These are phyloP conservation scores for Alternaria consortialis DNA, from an alignment of 2,329 filamentous ascomycete genomes.

Conservation along the genomic window DNA sequence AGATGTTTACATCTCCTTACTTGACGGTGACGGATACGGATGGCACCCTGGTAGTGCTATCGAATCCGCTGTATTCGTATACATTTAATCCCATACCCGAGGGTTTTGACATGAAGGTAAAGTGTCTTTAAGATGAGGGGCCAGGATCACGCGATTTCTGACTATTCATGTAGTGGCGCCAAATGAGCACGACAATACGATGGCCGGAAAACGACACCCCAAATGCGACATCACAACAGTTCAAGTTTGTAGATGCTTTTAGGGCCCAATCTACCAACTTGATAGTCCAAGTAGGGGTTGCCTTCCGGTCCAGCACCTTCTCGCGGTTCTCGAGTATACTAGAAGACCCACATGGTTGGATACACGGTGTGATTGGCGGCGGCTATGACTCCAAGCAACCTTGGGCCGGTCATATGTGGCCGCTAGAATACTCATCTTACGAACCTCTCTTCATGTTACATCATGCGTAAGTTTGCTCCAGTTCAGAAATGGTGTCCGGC, in stretches of 20 bases:
- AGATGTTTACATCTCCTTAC: conserved; percentile 31
- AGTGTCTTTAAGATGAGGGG: background rate
- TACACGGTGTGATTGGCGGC: conserved; percentile 58
- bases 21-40: conserved; percentile 28
- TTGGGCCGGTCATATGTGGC: conserved; percentile 72
- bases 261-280: conserved; percentile 39
- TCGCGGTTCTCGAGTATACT: conserved; percentile 48
- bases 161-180: conserved; percentile 29
- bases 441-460: conserved; percentile 68
- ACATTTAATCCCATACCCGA: conserved; percentile 35
- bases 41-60: conserved; percentile 25
- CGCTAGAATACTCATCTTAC: conserved; percentile 75
- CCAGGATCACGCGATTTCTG: background rate
- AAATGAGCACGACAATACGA: conserved; percentile 39
- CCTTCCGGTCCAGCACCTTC: conserved; percentile 19
- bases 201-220: conserved; percentile 38
- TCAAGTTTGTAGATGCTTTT: conserved; percentile 20
- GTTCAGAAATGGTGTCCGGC: too few species aligned
- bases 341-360: conserved; percentile 39
- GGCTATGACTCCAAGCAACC: conserved; percentile 20
- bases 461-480: conserved; percentile 48
- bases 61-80: conserved; percentile 44
- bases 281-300: conserved; percentile 42
- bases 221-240: conserved; percentile 29
- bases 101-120: conserved; percentile 39